A percentile compares a stretch with the other conserved stretches of the same genome.
These are phyloP conservation scores for Stagonosporopsis rhizophila DNA, from an alignment of 2,329 filamentous ascomycete genomes.

Conservation along the genomic window DNA sequence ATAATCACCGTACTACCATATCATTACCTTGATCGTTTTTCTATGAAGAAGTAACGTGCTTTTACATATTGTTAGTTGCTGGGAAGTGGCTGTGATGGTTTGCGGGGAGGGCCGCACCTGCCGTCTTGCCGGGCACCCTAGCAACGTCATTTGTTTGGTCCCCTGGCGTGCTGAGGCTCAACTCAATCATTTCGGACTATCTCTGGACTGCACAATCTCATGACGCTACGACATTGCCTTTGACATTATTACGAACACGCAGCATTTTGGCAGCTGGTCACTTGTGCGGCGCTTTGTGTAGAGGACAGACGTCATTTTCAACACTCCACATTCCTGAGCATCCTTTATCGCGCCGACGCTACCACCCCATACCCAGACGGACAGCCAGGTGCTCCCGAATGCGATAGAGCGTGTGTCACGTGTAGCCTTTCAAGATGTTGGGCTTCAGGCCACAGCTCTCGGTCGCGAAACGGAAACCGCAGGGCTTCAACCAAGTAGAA, in stretches of 20 bases:
- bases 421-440: conserved; percentile 33
- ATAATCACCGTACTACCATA: too few relatives aligned
- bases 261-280: neutral
- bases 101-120: neutral
- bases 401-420: conserved; percentile 3
- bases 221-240: conserved; percentile 3
- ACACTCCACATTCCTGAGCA: conserved; percentile 5
- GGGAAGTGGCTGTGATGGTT: neutral
- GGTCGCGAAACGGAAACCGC: conserved; percentile 48
- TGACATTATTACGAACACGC: conserved; percentile 3
- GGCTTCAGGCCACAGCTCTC: conserved; percentile 45
- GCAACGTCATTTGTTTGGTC: conserved; percentile 13
- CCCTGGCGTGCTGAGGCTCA: conserved; percentile 6
- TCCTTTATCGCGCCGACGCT: neutral
- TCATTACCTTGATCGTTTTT: too few relatives aligned
- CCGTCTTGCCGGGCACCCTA: conserved; percentile 5
- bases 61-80: neutral
- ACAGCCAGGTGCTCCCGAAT: neutral
- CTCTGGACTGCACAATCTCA: conserved; percentile 1
- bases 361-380: neutral
- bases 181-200: conserved; percentile 6
- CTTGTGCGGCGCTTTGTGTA: neutral
- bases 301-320: neutral
- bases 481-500: conserved; percentile 42
- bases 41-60: neutral